Base-by-base conservation (phyloP, 768 basidiomycete genomes). In the Porphyrellus cyaneotinctus region DNA sequence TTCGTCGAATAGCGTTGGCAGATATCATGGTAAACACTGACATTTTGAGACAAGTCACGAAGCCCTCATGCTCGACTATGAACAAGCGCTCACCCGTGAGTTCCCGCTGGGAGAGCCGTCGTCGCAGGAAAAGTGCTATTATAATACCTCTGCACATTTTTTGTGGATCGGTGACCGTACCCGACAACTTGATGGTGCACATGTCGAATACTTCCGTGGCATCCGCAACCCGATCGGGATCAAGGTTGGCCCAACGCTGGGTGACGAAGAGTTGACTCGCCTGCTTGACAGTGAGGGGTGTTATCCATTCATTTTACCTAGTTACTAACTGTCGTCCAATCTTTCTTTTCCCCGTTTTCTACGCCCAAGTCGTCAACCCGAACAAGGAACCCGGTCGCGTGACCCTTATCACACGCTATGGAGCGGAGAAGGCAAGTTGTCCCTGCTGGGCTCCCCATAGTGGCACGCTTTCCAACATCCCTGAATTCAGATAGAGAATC, bases 81-180 rank as follows among this genome's bases (percentile, higher is more conserved):
- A 99, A 70, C 81, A 93, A 66, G 89, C 93, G 2, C 76, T 98
- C 49, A 98, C 97, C 2, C 83, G 94, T 30, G 72, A 76, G 52
- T 78, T 86, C 52, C 72, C 83, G 6, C 44, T 78, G 0, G 75
- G 72, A 22, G 57, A 51, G 17, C 48, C 67, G 7, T 43, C 28
- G 17, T 52, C 54, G n/a, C 53, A 57, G 33, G 47, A 51, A 32
- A 74, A 69, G 39, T 83, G 78, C 33, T 80, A 78, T 67, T 97
- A 95, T 72, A 95, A 97, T 66, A 88, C 90, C 15, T 91, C 91
- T 3, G 90, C 92, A 9, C 94, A 95, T 68, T 95, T 97, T 72
- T 70, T 97, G 45, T 99, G 95, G 95, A 91, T 99, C 49, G 95
- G 95, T 0, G 97, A 99, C 71, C 83, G 95, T 47, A 99, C 95